Base-by-base conservation (phyloP, 129 eudicot species). In the Pulicaria dysenterica region DNA sequence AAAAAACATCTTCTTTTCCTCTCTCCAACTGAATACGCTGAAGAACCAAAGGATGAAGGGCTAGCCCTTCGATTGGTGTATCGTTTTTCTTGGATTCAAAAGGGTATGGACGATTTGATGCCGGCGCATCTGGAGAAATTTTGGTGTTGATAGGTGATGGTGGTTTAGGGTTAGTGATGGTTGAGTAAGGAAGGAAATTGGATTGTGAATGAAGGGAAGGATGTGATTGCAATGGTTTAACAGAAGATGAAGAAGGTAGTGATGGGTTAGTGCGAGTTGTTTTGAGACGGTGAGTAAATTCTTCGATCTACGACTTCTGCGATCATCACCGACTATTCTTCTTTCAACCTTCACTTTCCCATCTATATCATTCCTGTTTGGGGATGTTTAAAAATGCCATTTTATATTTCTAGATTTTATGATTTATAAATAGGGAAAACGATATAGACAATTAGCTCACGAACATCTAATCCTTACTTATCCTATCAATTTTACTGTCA, bases 151-250 rank as follows among this genome's bases (percentile, higher is more conserved):
- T 44, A 47, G 40, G 17, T 15, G 61, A 34, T 58, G 50, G 83
- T 17, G 75, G 7, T 62, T 61, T 63, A 72, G 75, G 62, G 82
- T 12, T 63, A 24, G 64, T 58, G 71, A 49, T 69, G 73, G 69
- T 67, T 70, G 72, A 63, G 64, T 49, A 24, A 77, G 70, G 62
- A 24, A 77, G 70, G 62, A 37, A 3, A 8, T 56, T 78, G 84
- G 83, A 73, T 81, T 81, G 77, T 69, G 78, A 62, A 73, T 67
- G 73, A 84, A 84, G 85, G 88, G 76, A 81, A 46, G 16, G 14
- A 46, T 36, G 72, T 81, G 89, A 85, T 77, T 72, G 83, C 40
- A 56, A 85, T 47, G 77, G 83, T 79, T 63, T 9, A 85, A 85
- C 89, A 70, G 83, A 66, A 12, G 68, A 57, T 7, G 75, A 71